Evolutionary conservation across 306 rosid species (phyloP).

Genomic region (Inga oerstediana): DNA sequence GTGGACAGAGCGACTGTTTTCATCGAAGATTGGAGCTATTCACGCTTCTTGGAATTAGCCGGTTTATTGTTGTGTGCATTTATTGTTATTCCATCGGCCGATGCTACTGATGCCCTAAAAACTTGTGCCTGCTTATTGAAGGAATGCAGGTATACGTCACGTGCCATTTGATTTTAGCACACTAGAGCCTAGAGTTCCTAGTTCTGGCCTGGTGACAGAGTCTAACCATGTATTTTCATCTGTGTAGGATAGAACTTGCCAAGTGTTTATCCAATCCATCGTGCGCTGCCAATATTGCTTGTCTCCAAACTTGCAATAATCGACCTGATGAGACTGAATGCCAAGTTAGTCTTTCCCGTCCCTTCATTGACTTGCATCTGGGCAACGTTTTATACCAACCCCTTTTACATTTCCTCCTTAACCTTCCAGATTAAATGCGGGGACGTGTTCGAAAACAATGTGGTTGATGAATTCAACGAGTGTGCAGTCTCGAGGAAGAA

Average conservation of each 20-base stretch:
- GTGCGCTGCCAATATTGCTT: conserved; percentile 93
- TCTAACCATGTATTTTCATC: not conserved
- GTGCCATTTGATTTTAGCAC: not conserved
- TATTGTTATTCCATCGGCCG: conserved; percentile 73
- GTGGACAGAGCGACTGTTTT: conserved; percentile 33
- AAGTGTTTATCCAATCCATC: conserved; percentile 83
- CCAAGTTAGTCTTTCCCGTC: conserved; percentile 63
- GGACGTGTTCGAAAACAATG: conserved; percentile 83
- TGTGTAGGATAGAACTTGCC: conserved; percentile 83
- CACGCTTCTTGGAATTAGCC: conserved; percentile 46
- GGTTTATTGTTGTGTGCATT: conserved; percentile 58
- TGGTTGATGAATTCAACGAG: conserved; percentile 92
- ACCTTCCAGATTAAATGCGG: conserved; percentile 84
- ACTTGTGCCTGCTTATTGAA: conserved; percentile 91
- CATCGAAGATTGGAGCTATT: conserved; percentile 56
- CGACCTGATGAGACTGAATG: conserved; percentile 97
- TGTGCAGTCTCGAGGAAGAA: conserved; percentile 95
- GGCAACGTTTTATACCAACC: not conserved
- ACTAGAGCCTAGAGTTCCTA: not conserved
- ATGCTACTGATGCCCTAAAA: conserved; percentile 92
- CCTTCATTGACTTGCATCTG: conserved; percentile 12
- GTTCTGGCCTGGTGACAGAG: not conserved
- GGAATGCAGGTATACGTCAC: conserved; percentile 76
- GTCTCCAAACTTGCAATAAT: conserved; percentile 97
- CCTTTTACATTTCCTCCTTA: conserved; percentile 15